Base-by-base conservation (phyloP, 495 filamentous ascomycete genomes). In the Tuber borchii region DNA sequence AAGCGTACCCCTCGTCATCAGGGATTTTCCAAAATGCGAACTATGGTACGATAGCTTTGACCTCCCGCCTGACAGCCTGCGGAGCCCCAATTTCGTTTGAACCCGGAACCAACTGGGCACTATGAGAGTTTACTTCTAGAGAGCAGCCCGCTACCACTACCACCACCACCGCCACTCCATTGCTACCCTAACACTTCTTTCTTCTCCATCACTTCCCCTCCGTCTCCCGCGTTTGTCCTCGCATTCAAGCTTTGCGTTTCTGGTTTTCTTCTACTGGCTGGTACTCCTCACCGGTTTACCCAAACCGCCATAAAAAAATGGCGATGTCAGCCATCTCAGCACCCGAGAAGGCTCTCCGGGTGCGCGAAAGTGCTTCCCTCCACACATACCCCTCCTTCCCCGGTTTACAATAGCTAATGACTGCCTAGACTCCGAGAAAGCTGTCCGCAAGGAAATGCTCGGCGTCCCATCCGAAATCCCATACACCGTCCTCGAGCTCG, bases 401-500 rank as follows among this genome's bases (percentile, higher is more conserved):
- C 7, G 37, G 26, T 45, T 45, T 2, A 34, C 65, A 74, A 61
- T 26, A 12, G 26, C 51, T 61, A 20, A 43, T 26, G 20, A 20
- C 44, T 26, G 26, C 31, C 31, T 44, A 82, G 81, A 82, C 73
- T 78, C 81, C 45, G 81, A 81, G 42, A 82, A 83, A 68, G 74
- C 75, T 16, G 79, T 83, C 56, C 78, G 76, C 43, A 77, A 80
- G 34, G 84, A 84, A 43, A 83, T 84, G 74, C 84, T 84, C 6
- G 72, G 69, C 10, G 81, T 83, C 26, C 81, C 81, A 22, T 70
- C 74, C 14, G 81, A 83, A 8, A 68, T 83, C 22, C 88, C 89
- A 1, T 99, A 97, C 78, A 89, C 89, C 19, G 93, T 99, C 61
- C 87, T 91, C 51, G 95, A 98, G 83, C 85, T 98, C 74, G 95